A percentile compares a stretch with the other conserved stretches of the same genome.
Evolutionary conservation across 768 basidiomycete species (phyloP).

Genomic region (Galerina marginata): DNA sequence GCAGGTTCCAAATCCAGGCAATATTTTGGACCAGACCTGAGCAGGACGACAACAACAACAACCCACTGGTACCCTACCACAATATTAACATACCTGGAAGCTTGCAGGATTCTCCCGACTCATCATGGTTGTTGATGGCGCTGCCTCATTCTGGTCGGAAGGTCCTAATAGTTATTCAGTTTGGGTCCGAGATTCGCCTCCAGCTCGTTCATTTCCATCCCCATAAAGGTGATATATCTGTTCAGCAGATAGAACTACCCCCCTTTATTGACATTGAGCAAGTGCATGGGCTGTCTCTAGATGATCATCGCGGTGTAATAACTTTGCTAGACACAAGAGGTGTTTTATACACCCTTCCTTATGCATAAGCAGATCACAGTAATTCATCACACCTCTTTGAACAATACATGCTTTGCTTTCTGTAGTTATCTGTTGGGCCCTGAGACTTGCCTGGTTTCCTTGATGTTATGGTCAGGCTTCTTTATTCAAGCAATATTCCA

Average conservation of each 20-base stretch:
- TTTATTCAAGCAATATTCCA: too few relatives aligned
- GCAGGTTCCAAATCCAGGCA: constrained; percentile 14
- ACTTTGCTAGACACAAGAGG: constrained; percentile 26
- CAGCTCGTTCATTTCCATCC: constrained; percentile 21
- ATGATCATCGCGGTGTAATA: constrained; percentile 32
- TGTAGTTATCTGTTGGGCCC: neutral
- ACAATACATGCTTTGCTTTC: neutral
- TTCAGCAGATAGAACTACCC: constrained; percentile 27
- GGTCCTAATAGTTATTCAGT: constrained; percentile 19
- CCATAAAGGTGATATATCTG: constrained; percentile 8
- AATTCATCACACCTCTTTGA: neutral
- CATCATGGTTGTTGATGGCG: constrained; percentile 26
- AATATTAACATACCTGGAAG: constrained; percentile 14
- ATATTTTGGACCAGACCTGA: constrained; percentile 22
- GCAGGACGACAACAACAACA: neutral
- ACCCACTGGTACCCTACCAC: constrained; percentile 1
- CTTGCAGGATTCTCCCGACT: constrained; percentile 15
- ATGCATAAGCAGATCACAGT: constrained; percentile 18
- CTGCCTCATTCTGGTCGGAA: constrained; percentile 25
- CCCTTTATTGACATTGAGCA: constrained; percentile 17
- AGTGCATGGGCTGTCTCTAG: constrained; percentile 28
- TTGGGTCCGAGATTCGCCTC: constrained; percentile 7
- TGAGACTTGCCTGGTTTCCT: too few relatives aligned
- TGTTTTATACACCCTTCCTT: constrained; percentile 25
- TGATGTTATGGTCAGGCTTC: too few relatives aligned